Evolutionary conservation across 768 basidiomycete species (phyloP).

Genomic region (Xerocomus potaroensis): DNA sequence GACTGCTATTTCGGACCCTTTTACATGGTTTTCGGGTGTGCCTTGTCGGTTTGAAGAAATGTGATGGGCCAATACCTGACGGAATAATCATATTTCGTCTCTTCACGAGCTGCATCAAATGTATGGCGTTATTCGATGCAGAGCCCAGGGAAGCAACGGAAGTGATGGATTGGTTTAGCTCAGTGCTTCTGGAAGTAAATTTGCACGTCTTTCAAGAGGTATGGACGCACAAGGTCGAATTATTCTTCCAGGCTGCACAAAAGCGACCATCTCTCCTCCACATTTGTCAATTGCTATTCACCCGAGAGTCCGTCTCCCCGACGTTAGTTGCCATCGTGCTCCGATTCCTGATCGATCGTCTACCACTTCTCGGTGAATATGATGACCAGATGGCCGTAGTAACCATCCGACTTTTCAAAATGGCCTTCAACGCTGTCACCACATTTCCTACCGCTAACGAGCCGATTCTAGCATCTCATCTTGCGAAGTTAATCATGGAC

Average conservation of each 20-base stretch:
- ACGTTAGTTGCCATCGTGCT: slow-evolving; percentile 87
- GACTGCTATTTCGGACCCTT: slow-evolving; percentile 81
- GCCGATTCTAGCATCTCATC: slow-evolving; percentile 87
- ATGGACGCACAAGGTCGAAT: slow-evolving; percentile 88
- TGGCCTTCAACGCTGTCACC: slow-evolving; percentile 87
- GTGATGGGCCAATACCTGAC: slow-evolving; percentile 74
- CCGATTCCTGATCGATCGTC: slow-evolving; percentile 75
- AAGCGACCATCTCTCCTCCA: slow-evolving; percentile 77
- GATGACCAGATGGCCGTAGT: slow-evolving; percentile 79
- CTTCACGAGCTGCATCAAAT: slow-evolving; percentile 80
- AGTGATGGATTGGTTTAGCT: slow-evolving; percentile 75
- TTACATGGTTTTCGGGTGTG: slow-evolving; percentile 84
- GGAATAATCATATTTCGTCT: slow-evolving; percentile 84
- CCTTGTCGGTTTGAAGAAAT: slow-evolving; percentile 71
- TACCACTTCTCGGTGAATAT: slow-evolving; percentile 80
- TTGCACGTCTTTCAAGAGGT: slow-evolving; percentile 94
- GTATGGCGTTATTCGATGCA: slow-evolving; percentile 79
- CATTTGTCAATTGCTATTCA: slow-evolving; percentile 80
- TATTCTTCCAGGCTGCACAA: slow-evolving; percentile 79
- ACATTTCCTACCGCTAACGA: slow-evolving; percentile 74
- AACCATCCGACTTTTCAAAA: slow-evolving; percentile 90
- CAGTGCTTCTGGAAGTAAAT: slow-evolving; percentile 77
- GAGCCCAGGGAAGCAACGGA: slow-evolving; percentile 69
- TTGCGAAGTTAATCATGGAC: slow-evolving; percentile 91
- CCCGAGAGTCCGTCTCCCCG: slow-evolving; percentile 69